phyloP scores from a whole-genome alignment of 1,284 basidiomycete genomes.

The Marasmius sp. region DNA sequence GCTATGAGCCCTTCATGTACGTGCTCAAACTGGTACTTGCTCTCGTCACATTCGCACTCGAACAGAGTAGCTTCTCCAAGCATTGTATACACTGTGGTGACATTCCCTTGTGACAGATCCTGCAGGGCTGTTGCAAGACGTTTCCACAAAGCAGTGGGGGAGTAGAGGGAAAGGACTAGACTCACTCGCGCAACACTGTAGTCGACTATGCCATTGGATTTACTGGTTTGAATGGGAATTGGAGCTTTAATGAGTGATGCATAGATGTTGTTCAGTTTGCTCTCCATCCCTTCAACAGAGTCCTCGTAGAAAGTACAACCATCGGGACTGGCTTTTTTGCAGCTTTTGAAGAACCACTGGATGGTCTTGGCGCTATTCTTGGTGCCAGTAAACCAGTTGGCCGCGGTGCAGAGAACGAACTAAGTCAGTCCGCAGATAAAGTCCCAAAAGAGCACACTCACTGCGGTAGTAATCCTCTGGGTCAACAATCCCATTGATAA shows the following conservation, averaged over 20 bases:
- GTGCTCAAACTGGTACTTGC: too few relatives aligned
- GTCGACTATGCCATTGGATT: conserved; percentile 15
- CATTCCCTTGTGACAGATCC: background rate
- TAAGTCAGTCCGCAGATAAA: too few relatives aligned
- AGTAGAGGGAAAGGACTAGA: background rate
- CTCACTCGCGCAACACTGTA: background rate
- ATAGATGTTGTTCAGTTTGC: conserved; percentile 23
- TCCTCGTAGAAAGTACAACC: conserved; percentile 27
- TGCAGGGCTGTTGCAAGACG: background rate
- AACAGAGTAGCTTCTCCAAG: background rate
- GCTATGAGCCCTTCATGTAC: too few relatives aligned
- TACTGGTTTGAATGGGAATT: conserved; percentile 22
- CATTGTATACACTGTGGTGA: background rate
- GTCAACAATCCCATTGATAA: too few relatives aligned
- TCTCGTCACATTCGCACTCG: background rate
- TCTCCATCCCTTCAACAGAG: conserved; percentile 20
- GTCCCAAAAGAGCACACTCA: too few relatives aligned
- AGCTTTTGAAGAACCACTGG: conserved; percentile 25
- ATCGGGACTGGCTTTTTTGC: conserved; percentile 22
- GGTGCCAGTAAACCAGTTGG: conserved; percentile 18
- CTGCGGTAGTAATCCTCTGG: too few relatives aligned
- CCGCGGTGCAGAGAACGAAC: conserved; percentile 8
- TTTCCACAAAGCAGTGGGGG: background rate
- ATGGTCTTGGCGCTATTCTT: conserved; percentile 26
- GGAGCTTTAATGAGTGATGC: conserved; percentile 16